Percentiles rank a stretch among this genome's conserved stretches.
Conservation (phyloP, 2,329 filamentous ascomycete species). For the Botrytis byssoidea region DNA sequence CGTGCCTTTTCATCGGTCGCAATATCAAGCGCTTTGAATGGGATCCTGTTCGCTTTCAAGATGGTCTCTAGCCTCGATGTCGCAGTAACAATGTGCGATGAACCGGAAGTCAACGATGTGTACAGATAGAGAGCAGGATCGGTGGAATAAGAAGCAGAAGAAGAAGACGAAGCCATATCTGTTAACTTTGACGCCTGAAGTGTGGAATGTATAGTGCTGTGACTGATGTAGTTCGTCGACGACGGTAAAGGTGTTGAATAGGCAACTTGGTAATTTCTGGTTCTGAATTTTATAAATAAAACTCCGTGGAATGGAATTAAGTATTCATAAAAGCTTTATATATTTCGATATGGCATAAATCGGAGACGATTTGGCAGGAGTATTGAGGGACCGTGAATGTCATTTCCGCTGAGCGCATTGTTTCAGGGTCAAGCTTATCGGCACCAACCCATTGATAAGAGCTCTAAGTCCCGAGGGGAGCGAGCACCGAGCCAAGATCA, state of each 20-base stretch:
- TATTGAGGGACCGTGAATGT: conserved; percentile 5
- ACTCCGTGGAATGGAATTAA: neutral
- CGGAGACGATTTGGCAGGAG: neutral
- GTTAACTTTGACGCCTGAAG: neutral
- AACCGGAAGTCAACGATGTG: conserved; percentile 92
- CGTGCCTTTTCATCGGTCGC: conserved; percentile 86
- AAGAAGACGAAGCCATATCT: conserved; percentile 38
- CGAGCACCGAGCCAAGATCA: neutral
- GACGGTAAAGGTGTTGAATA: neutral
- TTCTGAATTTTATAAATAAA: neutral
- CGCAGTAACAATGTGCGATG: conserved; percentile 92
- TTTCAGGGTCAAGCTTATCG: conserved; percentile 19
- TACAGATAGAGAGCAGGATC: conserved; percentile 86
- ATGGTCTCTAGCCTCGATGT: conserved; percentile 96
- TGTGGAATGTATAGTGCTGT: neutral
- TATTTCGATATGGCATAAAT: conserved; percentile 1
- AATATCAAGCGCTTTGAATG: conserved; percentile 88
- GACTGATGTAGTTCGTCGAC: neutral
- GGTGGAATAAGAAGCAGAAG: conserved; percentile 41
- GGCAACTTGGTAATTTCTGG: neutral
- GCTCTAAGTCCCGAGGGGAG: conserved; percentile 1
- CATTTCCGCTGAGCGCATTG: conserved; percentile 5
- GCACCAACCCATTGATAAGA: conserved; percentile 5
- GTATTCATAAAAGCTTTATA: conserved; percentile 4
- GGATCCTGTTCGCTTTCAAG: conserved; percentile 88